phyloP scores from a whole-genome alignment of 1,139 yeast species.

The Candida smagusa region DNA sequence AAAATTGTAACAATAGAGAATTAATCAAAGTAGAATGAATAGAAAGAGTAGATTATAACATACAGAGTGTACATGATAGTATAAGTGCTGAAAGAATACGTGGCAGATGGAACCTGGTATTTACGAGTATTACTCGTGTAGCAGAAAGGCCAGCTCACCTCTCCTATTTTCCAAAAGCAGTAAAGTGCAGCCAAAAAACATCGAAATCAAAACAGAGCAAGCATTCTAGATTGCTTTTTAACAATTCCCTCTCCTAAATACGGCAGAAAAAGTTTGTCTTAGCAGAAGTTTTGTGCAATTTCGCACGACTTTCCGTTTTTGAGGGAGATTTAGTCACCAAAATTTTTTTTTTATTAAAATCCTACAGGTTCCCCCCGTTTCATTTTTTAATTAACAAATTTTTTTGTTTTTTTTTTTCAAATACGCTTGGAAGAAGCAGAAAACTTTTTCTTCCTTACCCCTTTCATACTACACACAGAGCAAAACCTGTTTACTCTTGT shows the following conservation, averaged over 20 bases:
- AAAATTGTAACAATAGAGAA: not conserved
- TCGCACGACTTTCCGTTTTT: slow-evolving; percentile 2
- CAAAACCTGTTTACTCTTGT: slow-evolving; percentile 3
- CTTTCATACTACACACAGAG: slow-evolving; percentile 9
- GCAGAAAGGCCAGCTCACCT: too few species aligned
- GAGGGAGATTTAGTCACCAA: not conserved
- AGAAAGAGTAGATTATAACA: too few species aligned
- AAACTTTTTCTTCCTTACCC: slow-evolving; percentile 11
- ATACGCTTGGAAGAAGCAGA: slow-evolving; percentile 8
- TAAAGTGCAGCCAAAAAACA: too few species aligned
- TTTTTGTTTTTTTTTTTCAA: slow-evolving; percentile 8
- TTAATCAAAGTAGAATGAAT: too few species aligned
- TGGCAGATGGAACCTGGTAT: too few species aligned
- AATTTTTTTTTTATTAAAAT: slow-evolving; percentile 5
- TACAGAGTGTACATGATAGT: too few species aligned
- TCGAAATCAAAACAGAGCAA: too few species aligned
- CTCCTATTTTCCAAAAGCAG: too few species aligned
- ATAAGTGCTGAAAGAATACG: too few species aligned
- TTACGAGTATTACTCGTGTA: too few species aligned
- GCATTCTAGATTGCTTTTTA: too few species aligned
- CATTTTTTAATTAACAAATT: slow-evolving; percentile 2
- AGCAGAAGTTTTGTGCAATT: not conserved
- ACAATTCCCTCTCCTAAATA: slow-evolving; percentile 4
- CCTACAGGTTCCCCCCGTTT: slow-evolving; percentile 1
- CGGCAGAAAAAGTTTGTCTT: not conserved